Evolutionary conservation across 2,329 filamentous ascomycete species (phyloP), one percentile per base, ranked within the genome.

Genomic region (Pyrenophora teres): DNA sequence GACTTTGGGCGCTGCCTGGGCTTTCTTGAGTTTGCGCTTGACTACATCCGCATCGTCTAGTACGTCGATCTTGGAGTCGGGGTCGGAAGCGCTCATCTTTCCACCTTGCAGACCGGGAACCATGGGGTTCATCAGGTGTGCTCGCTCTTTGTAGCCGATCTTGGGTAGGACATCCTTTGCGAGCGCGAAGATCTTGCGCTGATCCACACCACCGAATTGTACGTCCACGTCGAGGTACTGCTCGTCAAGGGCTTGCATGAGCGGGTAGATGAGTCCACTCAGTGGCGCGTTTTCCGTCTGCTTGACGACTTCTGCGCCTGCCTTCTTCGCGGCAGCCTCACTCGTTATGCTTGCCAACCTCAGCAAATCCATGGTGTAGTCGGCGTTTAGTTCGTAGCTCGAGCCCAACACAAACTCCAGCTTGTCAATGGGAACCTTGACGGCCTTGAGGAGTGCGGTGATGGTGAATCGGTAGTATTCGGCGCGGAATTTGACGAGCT

Each of bases 271-370:
- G 10, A 93, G 80, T 1, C 89, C 90, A 50, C 83, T 85, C 47
- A 95, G 72, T 3, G 88, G 83, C 8, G 88, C 84, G 67, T 93
- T 92, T 50, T 84, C 83, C 3, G 88, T 86, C 78, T 97, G 92
- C 81, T 97, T 97, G 60, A 99, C 93, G 6, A 97, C 85, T 75
- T 97, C 94, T 1, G 91, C 89, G 33, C 93, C 93, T 0, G 93
- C 92, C 76, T 91, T 94, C 76, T 92, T 90, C 13, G 92, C 90
- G 68, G 94, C 87, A 69, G 92, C 86, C 75, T 92, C 86, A 12
- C 87, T 87, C 4, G 88, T 84, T 46, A 90, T 75, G 3, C 84
- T 84, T 39, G 82, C 83, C 59, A 97, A 73, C 69, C 88, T 86
- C 77, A 92, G 93, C 30, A 96, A 77, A 71, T 97, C 93, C 89